Conservation (phyloP, 148 eudicot species). For the Rheum nobile region DNA sequence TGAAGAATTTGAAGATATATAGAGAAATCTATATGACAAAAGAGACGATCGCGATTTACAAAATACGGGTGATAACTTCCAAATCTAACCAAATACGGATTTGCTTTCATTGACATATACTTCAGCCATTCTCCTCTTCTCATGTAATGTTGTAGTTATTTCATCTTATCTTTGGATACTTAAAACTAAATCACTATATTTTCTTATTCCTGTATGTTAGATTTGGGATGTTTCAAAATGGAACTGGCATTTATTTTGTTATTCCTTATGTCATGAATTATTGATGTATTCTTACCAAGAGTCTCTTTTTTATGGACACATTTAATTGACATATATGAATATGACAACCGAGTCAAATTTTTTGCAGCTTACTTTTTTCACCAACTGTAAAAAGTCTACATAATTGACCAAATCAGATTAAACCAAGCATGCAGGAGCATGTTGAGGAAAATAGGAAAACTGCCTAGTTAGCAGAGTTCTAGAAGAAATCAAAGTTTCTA, state of each 20-base stretch:
- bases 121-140: not conserved
- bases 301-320: not conserved
- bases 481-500: not conserved
- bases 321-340: not conserved
- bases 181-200: not conserved
- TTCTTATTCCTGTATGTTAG: not conserved
- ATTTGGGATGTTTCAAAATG: not conserved
- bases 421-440: not conserved
- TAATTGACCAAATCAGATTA: not conserved
- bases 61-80: not conserved
- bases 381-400: too few species aligned
- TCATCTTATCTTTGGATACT: not conserved
- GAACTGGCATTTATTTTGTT: not conserved
- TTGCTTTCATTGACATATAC: not conserved
- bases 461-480: not conserved
- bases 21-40: not conserved
- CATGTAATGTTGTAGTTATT: not conserved
- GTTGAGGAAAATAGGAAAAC: not conserved
- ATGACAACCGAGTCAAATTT: too few species aligned
- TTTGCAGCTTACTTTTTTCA: too few species aligned
- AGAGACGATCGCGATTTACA: not conserved
- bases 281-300: not conserved
- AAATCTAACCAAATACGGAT: not conserved
- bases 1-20: not conserved
- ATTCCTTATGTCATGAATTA: not conserved